A percentile compares a stretch with the other conserved stretches of the same genome.
phyloP scores from a whole-genome alignment of 768 basidiomycete species.

The Fomitopsis pulvina region DNA sequence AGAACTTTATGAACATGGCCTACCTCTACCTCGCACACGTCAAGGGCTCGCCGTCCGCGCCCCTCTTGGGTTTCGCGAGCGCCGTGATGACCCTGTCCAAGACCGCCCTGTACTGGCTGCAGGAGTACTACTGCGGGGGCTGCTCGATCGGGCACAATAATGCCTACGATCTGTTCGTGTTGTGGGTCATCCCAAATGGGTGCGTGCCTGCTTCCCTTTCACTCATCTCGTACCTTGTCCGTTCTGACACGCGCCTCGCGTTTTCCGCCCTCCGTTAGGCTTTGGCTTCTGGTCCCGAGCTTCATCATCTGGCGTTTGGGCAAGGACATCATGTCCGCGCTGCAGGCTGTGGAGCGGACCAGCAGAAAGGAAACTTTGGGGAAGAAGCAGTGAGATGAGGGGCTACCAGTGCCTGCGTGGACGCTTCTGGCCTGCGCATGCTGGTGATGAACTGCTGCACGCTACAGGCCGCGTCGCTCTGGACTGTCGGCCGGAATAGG shows the following conservation, averaged over 20 bases:
- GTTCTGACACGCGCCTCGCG: no score
- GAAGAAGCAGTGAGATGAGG: conserved; percentile 24
- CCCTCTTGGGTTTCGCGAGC: conserved; percentile 66
- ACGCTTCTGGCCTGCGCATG: no score
- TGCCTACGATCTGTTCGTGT: conserved; percentile 38
- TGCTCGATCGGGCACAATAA: conserved; percentile 76
- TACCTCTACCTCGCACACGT: conserved; percentile 77
- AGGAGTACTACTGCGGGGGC: conserved; percentile 69
- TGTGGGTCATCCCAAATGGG: conserved; percentile 81
- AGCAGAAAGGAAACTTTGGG: conserved; percentile 23
- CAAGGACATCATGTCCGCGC: conserved; percentile 47
- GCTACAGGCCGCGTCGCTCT: no score
- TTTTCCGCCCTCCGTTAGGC: conserved; percentile 28
- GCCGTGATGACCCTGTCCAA: conserved; percentile 80
- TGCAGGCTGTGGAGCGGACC: conserved; percentile 26
- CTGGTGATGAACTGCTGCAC: no score
- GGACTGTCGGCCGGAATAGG: not conserved
- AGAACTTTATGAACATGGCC: conserved; percentile 63
- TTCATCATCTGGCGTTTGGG: conserved; percentile 56
- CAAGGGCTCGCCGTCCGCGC: conserved; percentile 52
- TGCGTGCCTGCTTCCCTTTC: conserved; percentile 26
- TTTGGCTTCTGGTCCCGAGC: conserved; percentile 74
- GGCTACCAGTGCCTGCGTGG: not conserved
- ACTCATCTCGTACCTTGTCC: conserved; percentile 2
- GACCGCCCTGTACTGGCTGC: conserved; percentile 74